A percentile compares a stretch with the other conserved stretches of the same genome.
Conservation (phyloP, 768 basidiomycete species). For the Pholiota conissans region DNA sequence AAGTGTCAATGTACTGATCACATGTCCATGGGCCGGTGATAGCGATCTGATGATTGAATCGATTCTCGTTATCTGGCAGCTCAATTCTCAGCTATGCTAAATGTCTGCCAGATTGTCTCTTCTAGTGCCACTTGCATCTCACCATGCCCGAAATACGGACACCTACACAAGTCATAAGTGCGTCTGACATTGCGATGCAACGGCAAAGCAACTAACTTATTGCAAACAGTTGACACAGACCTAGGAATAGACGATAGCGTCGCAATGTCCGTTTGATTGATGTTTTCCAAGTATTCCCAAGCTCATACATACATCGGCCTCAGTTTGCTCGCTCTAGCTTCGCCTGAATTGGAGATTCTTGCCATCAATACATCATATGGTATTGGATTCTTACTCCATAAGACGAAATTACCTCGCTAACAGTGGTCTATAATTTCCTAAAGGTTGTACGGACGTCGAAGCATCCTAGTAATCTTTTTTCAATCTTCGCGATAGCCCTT, state of each 20-base stretch:
- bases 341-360: slow-evolving; percentile 80
- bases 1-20: not conserved
- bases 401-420: not conserved
- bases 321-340: slow-evolving; percentile 77
- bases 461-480: slow-evolving; percentile 49
- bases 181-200: not conserved
- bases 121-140: slow-evolving; percentile 30
- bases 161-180: slow-evolving; percentile 78
- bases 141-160: slow-evolving; percentile 56
- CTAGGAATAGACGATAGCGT: slow-evolving; percentile 83
- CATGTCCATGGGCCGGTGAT: not conserved
- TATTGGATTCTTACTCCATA: slow-evolving; percentile 26
- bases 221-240: slow-evolving; percentile 71
- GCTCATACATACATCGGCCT: not conserved
- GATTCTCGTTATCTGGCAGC: not conserved
- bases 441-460: slow-evolving; percentile 72
- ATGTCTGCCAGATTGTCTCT: not conserved
- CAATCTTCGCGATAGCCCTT: not conserved
- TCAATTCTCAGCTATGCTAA: not conserved
- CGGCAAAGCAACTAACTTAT: not conserved
- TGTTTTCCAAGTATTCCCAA: not conserved
- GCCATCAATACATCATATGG: slow-evolving; percentile 79
- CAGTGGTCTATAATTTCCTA: not conserved
- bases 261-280: slow-evolving; percentile 57
- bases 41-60: not conserved